These are phyloP conservation scores for Gossypium davidsonii DNA, from an alignment of 441 rosid genomes.

Conservation along the genomic window DNA sequence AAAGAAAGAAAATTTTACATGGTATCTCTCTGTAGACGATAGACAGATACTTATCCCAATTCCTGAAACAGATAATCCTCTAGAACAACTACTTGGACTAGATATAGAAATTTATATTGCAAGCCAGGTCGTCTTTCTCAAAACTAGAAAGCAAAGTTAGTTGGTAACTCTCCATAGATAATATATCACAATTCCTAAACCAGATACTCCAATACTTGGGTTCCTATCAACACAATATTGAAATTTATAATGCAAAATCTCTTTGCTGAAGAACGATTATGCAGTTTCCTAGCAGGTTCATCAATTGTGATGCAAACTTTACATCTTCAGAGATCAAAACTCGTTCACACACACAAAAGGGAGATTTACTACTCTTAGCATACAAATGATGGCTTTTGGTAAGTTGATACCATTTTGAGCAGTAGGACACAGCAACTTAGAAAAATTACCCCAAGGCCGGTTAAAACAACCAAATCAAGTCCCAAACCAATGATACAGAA, in stretches of 20 bases:
- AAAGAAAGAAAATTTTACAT: neutral
- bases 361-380: neutral
- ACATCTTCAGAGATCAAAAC: neutral
- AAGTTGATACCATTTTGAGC: slow-evolving; percentile 4
- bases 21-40: neutral
- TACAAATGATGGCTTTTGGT: neutral
- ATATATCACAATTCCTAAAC: neutral
- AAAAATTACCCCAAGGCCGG: neutral
- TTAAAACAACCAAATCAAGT: slow-evolving; percentile 7
- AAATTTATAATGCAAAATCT: neutral
- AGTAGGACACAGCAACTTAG: neutral
- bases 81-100: neutral
- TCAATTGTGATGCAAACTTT: neutral
- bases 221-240: neutral
- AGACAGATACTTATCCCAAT: neutral
- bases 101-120: neutral
- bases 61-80: neutral
- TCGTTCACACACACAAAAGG: neutral
- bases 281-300: neutral
- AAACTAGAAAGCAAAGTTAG: neutral
- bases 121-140: neutral
- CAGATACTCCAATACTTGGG: neutral
- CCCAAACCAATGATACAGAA: neutral
- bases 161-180: neutral
- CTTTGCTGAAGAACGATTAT: neutral